Evolutionary conservation across 139 green algal species (phyloP), one percentile per base, ranked within the genome.

Genomic region (Volvox africanus): DNA sequence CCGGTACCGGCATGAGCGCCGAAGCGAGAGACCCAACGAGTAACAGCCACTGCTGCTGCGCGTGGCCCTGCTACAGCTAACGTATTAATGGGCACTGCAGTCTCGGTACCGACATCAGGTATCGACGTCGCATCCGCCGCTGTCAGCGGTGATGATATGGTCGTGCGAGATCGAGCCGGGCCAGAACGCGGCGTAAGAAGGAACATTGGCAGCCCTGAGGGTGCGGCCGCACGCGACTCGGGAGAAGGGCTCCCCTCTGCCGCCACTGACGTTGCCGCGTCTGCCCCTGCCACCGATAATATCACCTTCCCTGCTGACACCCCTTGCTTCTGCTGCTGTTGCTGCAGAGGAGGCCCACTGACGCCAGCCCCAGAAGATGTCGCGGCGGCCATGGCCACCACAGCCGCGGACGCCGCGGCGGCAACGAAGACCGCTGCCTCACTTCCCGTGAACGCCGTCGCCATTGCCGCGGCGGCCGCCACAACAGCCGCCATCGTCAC

Each of bases 21-120:
- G 20, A 88, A 80, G 22, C 83, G 83, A 11, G 80, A 65, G 26
- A 80, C 65, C 83, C 67, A 68, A 9, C 83, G 83, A 12, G 65
- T 6, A 24, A 28, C 65, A 73, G 65, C 21, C 65, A 16, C 21
- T 19, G 21, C 22, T 71, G 28, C n/a, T 28, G 81, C n/a, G 24
- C 50, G 80, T 37, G 44, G 21, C 71, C 5, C 28, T 36, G 71
- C 28, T 18, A 30, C 28, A 79, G 71, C 28, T n/a, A 2, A 6
- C 28, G 71, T 18, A 79, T n/a, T 11, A 17, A 69, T 73, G 28
- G 80, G 9, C 6, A 55, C 50, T 28, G 44, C 80, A 62, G 50
- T 21, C 24, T 50, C 61, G 81, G 81, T n/a, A n/a, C n/a, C n/a
- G n/a, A n/a, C n/a, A n/a, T n/a, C 30, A 55, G 28, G 24, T 20